These are phyloP conservation scores for Neofusicoccum kwambonambiense DNA, from an alignment of 2,329 filamentous ascomycete species.

Conservation along the genomic window DNA sequence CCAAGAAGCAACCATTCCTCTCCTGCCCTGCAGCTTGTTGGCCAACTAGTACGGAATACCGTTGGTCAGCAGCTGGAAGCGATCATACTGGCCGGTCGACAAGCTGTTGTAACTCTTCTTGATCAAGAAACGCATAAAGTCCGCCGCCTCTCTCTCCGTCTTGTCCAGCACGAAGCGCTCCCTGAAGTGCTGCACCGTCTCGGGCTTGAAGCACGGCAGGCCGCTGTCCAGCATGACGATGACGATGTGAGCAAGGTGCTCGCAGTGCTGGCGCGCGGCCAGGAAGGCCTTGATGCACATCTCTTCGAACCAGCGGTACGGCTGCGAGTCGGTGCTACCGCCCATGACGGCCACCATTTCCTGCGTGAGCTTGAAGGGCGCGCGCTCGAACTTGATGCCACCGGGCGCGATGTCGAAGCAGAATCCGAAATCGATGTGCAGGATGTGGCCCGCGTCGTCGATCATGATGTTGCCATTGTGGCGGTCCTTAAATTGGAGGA, in stretches of 20 bases:
- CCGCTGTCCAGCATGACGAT: conserved; percentile 94
- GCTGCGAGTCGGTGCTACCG: conserved; percentile 73
- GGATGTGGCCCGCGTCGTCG: conserved; percentile 92
- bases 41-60: conserved; percentile 80
- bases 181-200: conserved; percentile 88
- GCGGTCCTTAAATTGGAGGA: conserved; percentile 97
- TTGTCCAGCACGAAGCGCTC: conserved; percentile 92
- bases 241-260: conserved; percentile 87
- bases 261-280: conserved; percentile 78
- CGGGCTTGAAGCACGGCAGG: conserved; percentile 95
- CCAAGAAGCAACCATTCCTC: background rate
- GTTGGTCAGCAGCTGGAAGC: conserved; percentile 96
- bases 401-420: conserved; percentile 98
- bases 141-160: conserved; percentile 87
- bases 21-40: too few species aligned
- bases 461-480: conserved; percentile 99
- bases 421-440: conserved; percentile 99
- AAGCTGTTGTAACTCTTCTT: conserved; percentile 88
- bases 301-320: conserved; percentile 95
- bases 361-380: conserved; percentile 94
- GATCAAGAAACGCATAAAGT: conserved; percentile 87
- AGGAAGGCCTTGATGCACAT: conserved; percentile 94
- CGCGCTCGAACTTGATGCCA: conserved; percentile 95
- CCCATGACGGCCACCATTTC: conserved; percentile 99
- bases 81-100: conserved; percentile 92